A percentile compares a stretch with the other conserved stretches of the same genome.
phyloP scores from a whole-genome alignment of 2,329 filamentous ascomycete species.

The Fusarium sp. region DNA sequence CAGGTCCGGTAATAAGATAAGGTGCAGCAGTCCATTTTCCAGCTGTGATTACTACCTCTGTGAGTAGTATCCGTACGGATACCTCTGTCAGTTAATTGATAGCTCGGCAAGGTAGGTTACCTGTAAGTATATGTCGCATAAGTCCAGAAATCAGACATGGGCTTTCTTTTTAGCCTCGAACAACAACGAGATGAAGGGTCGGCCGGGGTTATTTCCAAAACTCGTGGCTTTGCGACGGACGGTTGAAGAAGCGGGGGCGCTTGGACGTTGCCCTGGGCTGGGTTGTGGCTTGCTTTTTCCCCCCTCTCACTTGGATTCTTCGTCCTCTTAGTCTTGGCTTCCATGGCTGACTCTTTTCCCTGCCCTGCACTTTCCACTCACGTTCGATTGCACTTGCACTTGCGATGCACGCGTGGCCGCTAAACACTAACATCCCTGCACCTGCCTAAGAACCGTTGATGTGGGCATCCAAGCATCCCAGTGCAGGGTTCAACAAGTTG shows the following conservation, averaged over 20 bases:
- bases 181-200: slow-evolving; percentile 40
- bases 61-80: background rate
- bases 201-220: slow-evolving; percentile 30
- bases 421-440: slow-evolving; percentile 29
- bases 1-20: slow-evolving; percentile 29
- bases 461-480: slow-evolving; percentile 2
- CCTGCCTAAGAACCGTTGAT: slow-evolving; percentile 35
- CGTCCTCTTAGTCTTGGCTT: background rate
- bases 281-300: slow-evolving; percentile 20
- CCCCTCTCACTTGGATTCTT: background rate
- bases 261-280: slow-evolving; percentile 1
- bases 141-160: slow-evolving; percentile 20
- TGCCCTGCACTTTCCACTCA: slow-evolving; percentile 20
- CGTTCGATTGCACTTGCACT: slow-evolving; percentile 24
- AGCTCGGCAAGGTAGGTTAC: background rate
- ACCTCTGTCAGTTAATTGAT: background rate
- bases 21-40: background rate
- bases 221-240: slow-evolving; percentile 34
- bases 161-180: slow-evolving; percentile 35
- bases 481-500: slow-evolving; percentile 20
- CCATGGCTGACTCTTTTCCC: background rate
- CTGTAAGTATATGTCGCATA: slow-evolving; percentile 26
- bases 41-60: background rate
- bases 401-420: slow-evolving; percentile 26
- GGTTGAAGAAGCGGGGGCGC: slow-evolving; percentile 37